A percentile compares a stretch with the other conserved stretches of the same genome.
These are phyloP conservation scores for Umbelopsis ramanniana DNA, from an alignment of 192 early-diverging fungal genomes.

Conservation along the genomic window DNA sequence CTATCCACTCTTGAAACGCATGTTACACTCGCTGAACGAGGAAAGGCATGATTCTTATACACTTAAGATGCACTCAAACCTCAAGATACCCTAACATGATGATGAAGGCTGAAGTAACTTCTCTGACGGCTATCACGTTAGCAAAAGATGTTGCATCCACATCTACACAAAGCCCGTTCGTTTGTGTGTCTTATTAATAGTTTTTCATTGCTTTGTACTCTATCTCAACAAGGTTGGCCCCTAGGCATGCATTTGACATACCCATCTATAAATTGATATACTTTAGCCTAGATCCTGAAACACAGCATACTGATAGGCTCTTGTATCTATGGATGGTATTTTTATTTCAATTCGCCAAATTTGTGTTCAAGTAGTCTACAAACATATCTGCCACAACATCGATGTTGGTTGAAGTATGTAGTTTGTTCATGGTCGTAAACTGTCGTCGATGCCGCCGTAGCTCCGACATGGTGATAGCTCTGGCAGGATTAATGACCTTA, in stretches of 20 bases:
- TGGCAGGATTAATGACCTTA: constrained; percentile 69
- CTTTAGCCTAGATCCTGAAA: too few species aligned
- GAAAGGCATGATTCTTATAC: background rate
- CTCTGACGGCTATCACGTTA: too few species aligned
- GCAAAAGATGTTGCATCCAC: too few species aligned
- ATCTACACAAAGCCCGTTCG: too few species aligned
- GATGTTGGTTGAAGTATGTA: constrained; percentile 76
- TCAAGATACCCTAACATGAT: constrained; percentile 11
- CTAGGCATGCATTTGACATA: too few species aligned
- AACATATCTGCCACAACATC: constrained; percentile 80
- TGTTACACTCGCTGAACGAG: constrained; percentile 17
- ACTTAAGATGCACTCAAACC: background rate
- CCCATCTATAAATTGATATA: too few species aligned
- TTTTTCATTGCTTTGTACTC: too few species aligned
- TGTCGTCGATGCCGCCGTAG: constrained; percentile 80
- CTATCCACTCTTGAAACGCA: constrained; percentile 44
- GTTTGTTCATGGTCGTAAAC: constrained; percentile 88
- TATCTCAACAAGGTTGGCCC: too few species aligned
- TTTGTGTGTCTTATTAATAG: too few species aligned
- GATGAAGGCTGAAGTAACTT: too few species aligned
- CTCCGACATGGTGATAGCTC: constrained; percentile 78
- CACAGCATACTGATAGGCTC: too few species aligned
- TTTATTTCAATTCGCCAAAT: constrained; percentile 50
- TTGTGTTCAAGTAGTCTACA: constrained; percentile 93
- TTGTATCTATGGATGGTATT: background rate